These are phyloP conservation scores for Trichophyton rubrum DNA, from an alignment of 2,329 filamentous ascomycete species.

Conservation along the genomic window DNA sequence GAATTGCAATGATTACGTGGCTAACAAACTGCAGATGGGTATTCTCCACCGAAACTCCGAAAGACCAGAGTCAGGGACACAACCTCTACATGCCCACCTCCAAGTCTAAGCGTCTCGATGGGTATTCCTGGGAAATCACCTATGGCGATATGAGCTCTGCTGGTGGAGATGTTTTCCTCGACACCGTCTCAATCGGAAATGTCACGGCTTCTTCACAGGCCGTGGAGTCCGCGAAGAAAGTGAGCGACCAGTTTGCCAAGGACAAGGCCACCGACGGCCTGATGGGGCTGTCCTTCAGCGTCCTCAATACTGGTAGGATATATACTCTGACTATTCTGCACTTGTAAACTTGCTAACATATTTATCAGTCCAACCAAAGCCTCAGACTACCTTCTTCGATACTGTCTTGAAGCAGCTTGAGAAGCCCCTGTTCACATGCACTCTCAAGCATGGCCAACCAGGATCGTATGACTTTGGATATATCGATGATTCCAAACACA, in stretches of 20 bases:
- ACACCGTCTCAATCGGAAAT: constrained; percentile 50
- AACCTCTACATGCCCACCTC: constrained; percentile 44
- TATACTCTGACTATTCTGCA: background rate
- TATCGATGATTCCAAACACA: constrained; percentile 53
- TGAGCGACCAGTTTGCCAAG: constrained; percentile 43
- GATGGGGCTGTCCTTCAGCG: constrained; percentile 48
- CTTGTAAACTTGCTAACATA: background rate
- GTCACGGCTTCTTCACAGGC: constrained; percentile 50
- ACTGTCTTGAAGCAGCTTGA: constrained; percentile 50
- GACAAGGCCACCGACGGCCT: constrained; percentile 47
- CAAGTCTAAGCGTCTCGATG: constrained; percentile 35
- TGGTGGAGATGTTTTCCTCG: constrained; percentile 51
- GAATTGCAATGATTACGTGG: background rate
- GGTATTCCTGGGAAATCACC: constrained; percentile 46
- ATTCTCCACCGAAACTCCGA: constrained; percentile 43
- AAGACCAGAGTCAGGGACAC: constrained; percentile 40
- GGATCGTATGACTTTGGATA: constrained; percentile 64
- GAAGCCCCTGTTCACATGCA: constrained; percentile 57
- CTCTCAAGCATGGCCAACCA: constrained; percentile 46
- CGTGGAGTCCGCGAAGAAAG: constrained; percentile 50
- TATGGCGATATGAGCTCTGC: constrained; percentile 57
- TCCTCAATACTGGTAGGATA: constrained; percentile 41
- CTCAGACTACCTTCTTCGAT: constrained; percentile 61
- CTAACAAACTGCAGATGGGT: constrained; percentile 44
- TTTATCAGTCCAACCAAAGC: constrained; percentile 8